phyloP scores from a whole-genome alignment of 1,139 yeast species.

The Barnettozyma hawaiiensis region DNA sequence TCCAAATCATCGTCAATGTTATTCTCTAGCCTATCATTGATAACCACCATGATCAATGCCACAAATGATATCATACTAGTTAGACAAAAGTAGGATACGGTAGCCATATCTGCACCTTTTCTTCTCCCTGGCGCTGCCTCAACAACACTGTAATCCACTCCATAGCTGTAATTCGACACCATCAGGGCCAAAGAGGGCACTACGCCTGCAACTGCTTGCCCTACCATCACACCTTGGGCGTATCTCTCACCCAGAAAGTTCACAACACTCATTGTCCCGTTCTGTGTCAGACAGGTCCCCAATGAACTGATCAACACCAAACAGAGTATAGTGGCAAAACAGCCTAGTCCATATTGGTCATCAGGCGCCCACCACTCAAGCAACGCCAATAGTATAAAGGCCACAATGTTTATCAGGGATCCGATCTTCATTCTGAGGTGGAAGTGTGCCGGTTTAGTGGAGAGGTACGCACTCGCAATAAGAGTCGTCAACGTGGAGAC shows the following conservation, averaged over 20 bases:
- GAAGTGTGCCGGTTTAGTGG: conserved; percentile 63
- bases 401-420: conserved; percentile 26
- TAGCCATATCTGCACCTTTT: conserved; percentile 34
- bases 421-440: conserved; percentile 43
- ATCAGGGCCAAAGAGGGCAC: conserved; percentile 78
- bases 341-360: conserved; percentile 35
- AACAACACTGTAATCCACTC: conserved; percentile 11
- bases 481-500: conserved; percentile 73
- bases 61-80: conserved; percentile 56
- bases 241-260: conserved; percentile 72
- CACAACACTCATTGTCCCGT: conserved; percentile 85
- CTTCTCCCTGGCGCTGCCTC: conserved; percentile 31
- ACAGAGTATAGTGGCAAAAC: conserved; percentile 46
- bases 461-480: conserved; percentile 53
- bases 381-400: conserved; percentile 37
- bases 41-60: conserved; percentile 38
- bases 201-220: conserved; percentile 92
- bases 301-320: conserved; percentile 56
- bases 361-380: conserved; percentile 44
- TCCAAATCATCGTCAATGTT: conserved; percentile 7
- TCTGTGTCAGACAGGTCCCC: conserved; percentile 75
- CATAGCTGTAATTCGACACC: conserved; percentile 46
- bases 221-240: conserved; percentile 88
- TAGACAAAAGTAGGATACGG: conserved; percentile 58
- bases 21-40: conserved; percentile 20